A percentile compares a stretch with the other conserved stretches of the same genome.
Evolutionary conservation across 1,284 basidiomycete species (phyloP).

Genomic region (Heterobasidion occidentale): DNA sequence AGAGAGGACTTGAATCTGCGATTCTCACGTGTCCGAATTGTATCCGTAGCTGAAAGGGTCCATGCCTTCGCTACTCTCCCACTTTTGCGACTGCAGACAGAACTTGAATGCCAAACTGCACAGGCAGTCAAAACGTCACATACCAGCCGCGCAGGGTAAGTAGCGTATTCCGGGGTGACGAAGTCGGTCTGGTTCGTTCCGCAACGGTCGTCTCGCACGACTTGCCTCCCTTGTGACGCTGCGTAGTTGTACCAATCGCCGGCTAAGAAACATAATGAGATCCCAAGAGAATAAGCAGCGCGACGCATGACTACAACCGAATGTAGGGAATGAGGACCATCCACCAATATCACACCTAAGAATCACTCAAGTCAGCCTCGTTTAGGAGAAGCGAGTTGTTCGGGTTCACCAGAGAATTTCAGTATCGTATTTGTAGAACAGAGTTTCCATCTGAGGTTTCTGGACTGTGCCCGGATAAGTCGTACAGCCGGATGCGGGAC

Average conservation of each 20-base stretch:
- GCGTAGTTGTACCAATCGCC: conserved; percentile 46
- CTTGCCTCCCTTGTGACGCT: conserved; percentile 37
- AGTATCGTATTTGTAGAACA: conserved; percentile 40
- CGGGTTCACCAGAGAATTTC: conserved; percentile 44
- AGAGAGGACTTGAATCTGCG: neutral
- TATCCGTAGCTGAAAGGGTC: conserved; percentile 35
- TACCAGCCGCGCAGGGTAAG: conserved; percentile 35
- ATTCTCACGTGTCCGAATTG: conserved; percentile 13
- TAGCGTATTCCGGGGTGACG: conserved; percentile 50
- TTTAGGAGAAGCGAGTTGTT: neutral
- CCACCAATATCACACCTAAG: conserved; percentile 55
- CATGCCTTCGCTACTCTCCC: conserved; percentile 52
- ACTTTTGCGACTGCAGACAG: conserved; percentile 29
- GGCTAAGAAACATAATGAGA: conserved; percentile 35
- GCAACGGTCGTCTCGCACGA: conserved; percentile 48
- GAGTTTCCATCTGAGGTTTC: conserved; percentile 46
- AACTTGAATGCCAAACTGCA: neutral
- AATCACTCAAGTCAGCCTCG: conserved; percentile 15
- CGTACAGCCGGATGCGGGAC: too few species aligned
- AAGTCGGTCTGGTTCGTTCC: conserved; percentile 41
- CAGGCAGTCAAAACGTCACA: neutral
- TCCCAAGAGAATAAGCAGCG: neutral
- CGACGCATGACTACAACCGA: conserved; percentile 3
- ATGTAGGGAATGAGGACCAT: conserved; percentile 18
- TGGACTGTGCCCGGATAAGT: conserved; percentile 22